Evolutionary conservation across 1,139 yeast species (phyloP).

Genomic region (Candida mesenterica): DNA sequence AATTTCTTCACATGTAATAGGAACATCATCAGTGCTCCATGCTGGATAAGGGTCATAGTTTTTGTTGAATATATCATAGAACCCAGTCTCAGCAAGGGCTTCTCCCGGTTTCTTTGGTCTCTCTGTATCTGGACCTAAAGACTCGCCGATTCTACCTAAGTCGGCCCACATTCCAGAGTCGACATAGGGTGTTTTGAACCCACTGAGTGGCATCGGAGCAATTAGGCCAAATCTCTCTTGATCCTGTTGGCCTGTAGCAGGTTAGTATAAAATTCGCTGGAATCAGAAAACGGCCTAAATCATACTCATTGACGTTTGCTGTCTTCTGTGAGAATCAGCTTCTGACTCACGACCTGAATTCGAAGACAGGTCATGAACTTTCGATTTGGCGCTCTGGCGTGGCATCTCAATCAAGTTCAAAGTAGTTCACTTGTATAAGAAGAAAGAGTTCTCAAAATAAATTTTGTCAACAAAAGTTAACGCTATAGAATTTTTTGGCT

Average conservation of each 20-base stretch:
- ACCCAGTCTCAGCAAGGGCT: constrained; percentile 39
- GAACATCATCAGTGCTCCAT: constrained; percentile 41
- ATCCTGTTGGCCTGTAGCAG: constrained; percentile 5
- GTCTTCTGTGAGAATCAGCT: constrained; percentile 2
- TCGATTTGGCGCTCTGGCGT: neutral
- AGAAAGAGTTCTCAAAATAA: too few species aligned
- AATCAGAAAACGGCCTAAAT: too few species aligned
- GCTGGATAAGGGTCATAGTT: constrained; percentile 57
- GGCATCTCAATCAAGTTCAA: neutral
- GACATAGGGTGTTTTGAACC: constrained; percentile 39
- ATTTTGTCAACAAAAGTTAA: too few species aligned
- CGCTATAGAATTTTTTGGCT: too few species aligned
- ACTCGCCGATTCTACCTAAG: constrained; percentile 29
- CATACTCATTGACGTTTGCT: constrained; percentile 5
- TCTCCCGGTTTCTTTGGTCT: constrained; percentile 21
- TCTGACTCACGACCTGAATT: constrained; percentile 4
- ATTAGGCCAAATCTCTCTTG: constrained; percentile 4
- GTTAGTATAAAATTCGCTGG: neutral
- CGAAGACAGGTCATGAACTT: constrained; percentile 1
- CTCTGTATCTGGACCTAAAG: constrained; percentile 20
- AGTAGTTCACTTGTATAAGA: too few species aligned
- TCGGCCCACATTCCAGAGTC: constrained; percentile 48
- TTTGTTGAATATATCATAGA: constrained; percentile 37
- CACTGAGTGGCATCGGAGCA: constrained; percentile 42
- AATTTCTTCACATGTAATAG: constrained; percentile 18